Evolutionary conservation across 257 asterid genomes (phyloP).

Genomic region (Catharanthus roseus): DNA sequence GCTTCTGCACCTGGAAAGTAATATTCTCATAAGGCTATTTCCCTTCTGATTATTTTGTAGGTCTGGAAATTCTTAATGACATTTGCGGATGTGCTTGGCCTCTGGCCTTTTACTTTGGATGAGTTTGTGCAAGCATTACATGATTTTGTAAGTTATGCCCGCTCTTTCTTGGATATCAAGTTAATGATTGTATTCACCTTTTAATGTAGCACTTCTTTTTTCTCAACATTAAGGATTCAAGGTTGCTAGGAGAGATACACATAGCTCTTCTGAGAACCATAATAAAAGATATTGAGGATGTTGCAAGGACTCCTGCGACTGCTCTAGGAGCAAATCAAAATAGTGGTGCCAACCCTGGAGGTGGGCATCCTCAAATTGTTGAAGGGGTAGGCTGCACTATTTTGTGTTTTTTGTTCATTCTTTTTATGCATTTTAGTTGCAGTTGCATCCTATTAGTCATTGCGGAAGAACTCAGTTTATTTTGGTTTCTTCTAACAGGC

Average conservation of each 20-base stretch:
- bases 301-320: constrained; percentile 55
- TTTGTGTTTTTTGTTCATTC: constrained; percentile 7
- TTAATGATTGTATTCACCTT: background rate
- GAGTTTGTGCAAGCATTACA: constrained; percentile 79
- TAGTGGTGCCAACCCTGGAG: constrained; percentile 50
- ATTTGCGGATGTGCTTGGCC: constrained; percentile 80
- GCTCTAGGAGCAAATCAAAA: constrained; percentile 45
- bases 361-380: constrained; percentile 73
- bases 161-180: constrained; percentile 6
- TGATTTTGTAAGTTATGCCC: constrained; percentile 45
- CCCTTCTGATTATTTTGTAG: constrained; percentile 25
- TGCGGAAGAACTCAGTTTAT: constrained; percentile 18
- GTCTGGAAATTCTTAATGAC: constrained; percentile 87
- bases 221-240: constrained; percentile 55
- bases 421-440: constrained; percentile 10
- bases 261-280: constrained; percentile 65
- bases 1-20: constrained; percentile 5
- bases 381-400: constrained; percentile 63
- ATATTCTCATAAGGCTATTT: constrained; percentile 10
- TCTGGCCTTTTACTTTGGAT: constrained; percentile 93
- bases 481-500: constrained; percentile 52
- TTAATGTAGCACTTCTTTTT: constrained; percentile 9
- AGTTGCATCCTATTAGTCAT: constrained; percentile 5
- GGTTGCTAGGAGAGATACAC: constrained; percentile 82
- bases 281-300: constrained; percentile 81